Conservation (phyloP, 2,329 filamentous ascomycete genomes). For the Salinomyces thailandicus region DNA sequence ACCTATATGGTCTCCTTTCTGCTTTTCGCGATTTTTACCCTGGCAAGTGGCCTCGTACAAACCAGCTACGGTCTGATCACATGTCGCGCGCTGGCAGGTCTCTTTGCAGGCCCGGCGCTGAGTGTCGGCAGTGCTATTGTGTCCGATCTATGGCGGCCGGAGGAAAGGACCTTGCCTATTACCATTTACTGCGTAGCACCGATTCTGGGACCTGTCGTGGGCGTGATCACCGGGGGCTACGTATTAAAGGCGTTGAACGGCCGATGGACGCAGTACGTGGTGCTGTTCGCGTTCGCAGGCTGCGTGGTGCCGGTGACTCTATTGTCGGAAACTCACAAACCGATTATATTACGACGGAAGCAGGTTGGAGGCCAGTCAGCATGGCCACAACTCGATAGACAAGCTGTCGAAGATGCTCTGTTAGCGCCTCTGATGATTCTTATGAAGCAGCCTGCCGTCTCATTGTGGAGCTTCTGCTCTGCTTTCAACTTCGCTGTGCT, state of each 20-base stretch:
- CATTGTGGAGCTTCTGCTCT: conserved; percentile 8
- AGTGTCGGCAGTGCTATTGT: conserved; percentile 28
- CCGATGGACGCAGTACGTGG: conserved; percentile 31
- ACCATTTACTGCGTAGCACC: conserved; percentile 25
- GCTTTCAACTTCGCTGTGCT: conserved; percentile 14
- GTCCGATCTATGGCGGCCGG: conserved; percentile 27
- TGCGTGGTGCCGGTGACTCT: conserved; percentile 28
- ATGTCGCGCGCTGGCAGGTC: conserved; percentile 44
- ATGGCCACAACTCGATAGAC: conserved; percentile 2
- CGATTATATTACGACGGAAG: conserved; percentile 17
- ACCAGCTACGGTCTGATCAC: conserved; percentile 60
- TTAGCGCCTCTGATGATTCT: conserved; percentile 17
- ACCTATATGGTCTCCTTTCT: conserved; percentile 60
- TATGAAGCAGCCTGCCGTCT: conserved; percentile 21
- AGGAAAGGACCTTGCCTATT: conserved; percentile 21
- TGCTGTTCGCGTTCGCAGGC: conserved; percentile 27
- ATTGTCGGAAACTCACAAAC: conserved; percentile 44
- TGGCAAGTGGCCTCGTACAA: conserved; percentile 39
- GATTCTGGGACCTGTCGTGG: conserved; percentile 28
- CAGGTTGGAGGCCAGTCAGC: not conserved
- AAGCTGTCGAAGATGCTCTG: conserved; percentile 18
- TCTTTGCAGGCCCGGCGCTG: conserved; percentile 24
- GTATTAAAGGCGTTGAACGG: conserved; percentile 27
- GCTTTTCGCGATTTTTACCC: conserved; percentile 46
- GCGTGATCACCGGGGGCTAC: conserved; percentile 33